Conservation (phyloP, 805 yeast genomes). For the Wickerhamomyces chambardii region DNA sequence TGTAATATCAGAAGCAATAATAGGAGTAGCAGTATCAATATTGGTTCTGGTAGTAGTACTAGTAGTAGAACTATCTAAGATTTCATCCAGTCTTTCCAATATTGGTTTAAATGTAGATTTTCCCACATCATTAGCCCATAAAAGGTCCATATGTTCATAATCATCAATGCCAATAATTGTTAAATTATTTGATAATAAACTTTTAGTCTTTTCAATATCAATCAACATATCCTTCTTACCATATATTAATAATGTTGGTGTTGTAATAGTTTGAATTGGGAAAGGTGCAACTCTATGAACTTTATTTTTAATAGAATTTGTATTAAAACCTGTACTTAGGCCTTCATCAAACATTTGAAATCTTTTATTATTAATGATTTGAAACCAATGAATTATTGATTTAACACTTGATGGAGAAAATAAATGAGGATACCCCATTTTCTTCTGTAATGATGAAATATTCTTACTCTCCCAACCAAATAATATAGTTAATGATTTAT, state of each 20-base stretch:
- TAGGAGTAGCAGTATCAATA: no score
- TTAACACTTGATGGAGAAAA: constrained; percentile 80
- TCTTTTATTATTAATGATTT: constrained; percentile 55
- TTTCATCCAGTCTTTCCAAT: constrained; percentile 38
- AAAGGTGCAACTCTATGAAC: constrained; percentile 43
- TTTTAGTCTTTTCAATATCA: constrained; percentile 52
- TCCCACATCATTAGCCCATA: constrained; percentile 65
- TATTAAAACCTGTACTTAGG: constrained; percentile 11
- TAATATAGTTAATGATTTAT: constrained; percentile 45
- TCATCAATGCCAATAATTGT: constrained; percentile 34
- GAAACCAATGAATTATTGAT: constrained; percentile 80
- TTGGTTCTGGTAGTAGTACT: no score
- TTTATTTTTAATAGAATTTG: constrained; percentile 12
- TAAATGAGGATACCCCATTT: constrained; percentile 66
- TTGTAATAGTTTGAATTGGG: constrained; percentile 42
- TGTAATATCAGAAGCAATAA: no score
- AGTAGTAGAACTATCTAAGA: constrained; percentile 3
- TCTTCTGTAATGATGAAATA: constrained; percentile 59
- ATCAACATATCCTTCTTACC: constrained; percentile 67
- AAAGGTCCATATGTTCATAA: constrained; percentile 74
- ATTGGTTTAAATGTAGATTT: constrained; percentile 27
- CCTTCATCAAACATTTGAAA: constrained; percentile 74
- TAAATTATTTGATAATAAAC: constrained; percentile 37
- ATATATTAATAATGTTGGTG: constrained; percentile 61
- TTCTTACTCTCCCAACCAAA: constrained; percentile 68